phyloP scores from a whole-genome alignment of 768 basidiomycete species.

The Austroboletus festivus region DNA sequence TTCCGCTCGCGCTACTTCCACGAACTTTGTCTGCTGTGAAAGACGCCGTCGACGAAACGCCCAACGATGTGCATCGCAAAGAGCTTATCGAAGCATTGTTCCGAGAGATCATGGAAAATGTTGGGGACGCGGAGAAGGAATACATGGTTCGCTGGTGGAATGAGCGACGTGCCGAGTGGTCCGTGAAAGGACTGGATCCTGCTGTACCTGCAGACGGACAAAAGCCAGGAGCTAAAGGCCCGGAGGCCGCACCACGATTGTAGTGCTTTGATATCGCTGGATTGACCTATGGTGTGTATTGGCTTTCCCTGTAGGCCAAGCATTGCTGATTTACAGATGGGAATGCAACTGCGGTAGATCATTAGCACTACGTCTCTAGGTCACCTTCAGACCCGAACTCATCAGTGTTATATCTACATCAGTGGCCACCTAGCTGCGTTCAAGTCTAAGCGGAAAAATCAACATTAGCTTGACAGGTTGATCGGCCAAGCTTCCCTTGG shows the following conservation, averaged over 20 bases:
- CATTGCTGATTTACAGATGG: too few species aligned
- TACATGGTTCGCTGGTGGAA: slow-evolving; percentile 74
- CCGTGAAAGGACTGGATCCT: neutral
- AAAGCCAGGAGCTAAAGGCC: neutral
- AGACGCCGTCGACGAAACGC: slow-evolving; percentile 30
- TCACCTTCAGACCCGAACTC: too few species aligned
- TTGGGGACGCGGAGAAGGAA: slow-evolving; percentile 70
- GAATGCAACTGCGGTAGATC: too few species aligned
- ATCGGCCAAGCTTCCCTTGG: too few species aligned
- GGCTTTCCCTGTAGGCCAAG: too few species aligned
- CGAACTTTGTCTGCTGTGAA: slow-evolving; percentile 50
- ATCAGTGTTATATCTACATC: too few species aligned
- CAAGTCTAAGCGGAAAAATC: too few species aligned
- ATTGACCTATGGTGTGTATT: too few species aligned
- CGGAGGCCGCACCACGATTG: slow-evolving; percentile 3
- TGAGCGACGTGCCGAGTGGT: slow-evolving; percentile 35
- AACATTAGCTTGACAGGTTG: too few species aligned
- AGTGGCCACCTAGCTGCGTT: too few species aligned
- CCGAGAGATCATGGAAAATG: slow-evolving; percentile 57
- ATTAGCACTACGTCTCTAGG: too few species aligned
- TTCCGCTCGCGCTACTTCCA: slow-evolving; percentile 56
- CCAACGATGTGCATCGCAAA: slow-evolving; percentile 29
- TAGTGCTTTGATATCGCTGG: too few species aligned
- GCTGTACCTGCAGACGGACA: neutral
- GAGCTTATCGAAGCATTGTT: slow-evolving; percentile 59